Percentiles rank a stretch among this genome's conserved stretches.
Evolutionary conservation across 768 basidiomycete species (phyloP).

Genomic region (Hemileccinum rubropunctum): DNA sequence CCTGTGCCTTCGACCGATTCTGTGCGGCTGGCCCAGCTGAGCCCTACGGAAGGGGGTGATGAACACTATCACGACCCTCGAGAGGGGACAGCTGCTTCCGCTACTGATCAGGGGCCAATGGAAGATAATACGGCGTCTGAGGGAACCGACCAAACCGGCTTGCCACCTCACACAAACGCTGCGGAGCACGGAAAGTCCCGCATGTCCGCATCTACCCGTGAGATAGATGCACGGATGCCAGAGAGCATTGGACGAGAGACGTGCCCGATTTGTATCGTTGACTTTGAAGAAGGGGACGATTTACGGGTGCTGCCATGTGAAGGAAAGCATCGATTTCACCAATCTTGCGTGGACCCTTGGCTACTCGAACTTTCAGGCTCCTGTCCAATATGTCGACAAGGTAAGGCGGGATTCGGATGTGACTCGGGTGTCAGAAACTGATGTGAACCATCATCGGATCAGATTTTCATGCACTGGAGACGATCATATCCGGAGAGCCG

Average conservation of each 20-base stretch:
- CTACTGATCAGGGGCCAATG: background rate
- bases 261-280: conserved; percentile 93
- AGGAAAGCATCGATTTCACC: conserved; percentile 88
- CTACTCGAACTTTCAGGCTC: conserved; percentile 84
- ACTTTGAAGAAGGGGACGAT: conserved; percentile 93
- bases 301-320: conserved; percentile 89
- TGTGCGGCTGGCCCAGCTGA: conserved; percentile 11
- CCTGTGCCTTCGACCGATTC: conserved; percentile 4
- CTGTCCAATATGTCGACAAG: conserved; percentile 91
- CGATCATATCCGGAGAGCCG: conserved; percentile 44
- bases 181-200: background rate
- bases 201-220: background rate
- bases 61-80: background rate
- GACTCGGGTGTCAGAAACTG: background rate
- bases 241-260: conserved; percentile 76
- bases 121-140: conserved; percentile 2
- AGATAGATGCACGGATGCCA: conserved; percentile 47
- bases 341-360: conserved; percentile 91
- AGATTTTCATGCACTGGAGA: conserved; percentile 63
- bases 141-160: conserved; percentile 7
- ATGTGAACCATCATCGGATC: background rate
- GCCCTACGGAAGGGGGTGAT: background rate
- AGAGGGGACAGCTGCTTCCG: background rate
- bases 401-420: conserved; percentile 39
- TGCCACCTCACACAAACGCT: background rate